Base-by-base conservation (phyloP, 2,329 filamentous ascomycete genomes). In the Diaporthe nobilis region DNA sequence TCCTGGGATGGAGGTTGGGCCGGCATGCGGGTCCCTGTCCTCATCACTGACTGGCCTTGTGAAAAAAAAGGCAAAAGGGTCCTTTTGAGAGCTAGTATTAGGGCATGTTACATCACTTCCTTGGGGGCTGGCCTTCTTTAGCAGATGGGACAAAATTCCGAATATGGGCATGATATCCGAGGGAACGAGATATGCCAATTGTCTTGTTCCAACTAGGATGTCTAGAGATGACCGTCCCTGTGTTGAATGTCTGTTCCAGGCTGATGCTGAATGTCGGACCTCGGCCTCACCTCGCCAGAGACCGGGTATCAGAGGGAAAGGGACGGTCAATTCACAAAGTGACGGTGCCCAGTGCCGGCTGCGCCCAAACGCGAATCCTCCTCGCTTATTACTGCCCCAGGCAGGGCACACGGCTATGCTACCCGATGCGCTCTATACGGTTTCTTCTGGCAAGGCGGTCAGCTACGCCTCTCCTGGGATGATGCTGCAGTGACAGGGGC, bases 81-180 rank as follows among this genome's bases (percentile, higher is more conserved):
- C 61, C 44, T 67, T 67, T 67, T 31, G 61, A 28, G 44, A 49
- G 61, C 61, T 67, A 67, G 28, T 31, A 12, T n/a, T 15, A 7
- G 20, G 20, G 34, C 8, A 7, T 37, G 34, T 15, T 60, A 2
- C 55, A 34, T 58, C 31, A 22, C 17, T 12, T 65, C 6, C 60
- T 5, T 22, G 60, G 60, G 25, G n/a, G 2, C 6, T 31, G 15
- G 25, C 15, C 28, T 22, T 9, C 8, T 25, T 10, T 22, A 37
- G 20, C 25, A 25, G 31, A n/a, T 5, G 15, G n/a, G 20, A 13
- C 20, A n/a, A 37, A 34, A 34, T 34, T 12, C 22, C 49, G 49
- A n/a, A 10, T 6, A 20, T 25, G 12, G 12, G n/a, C 4, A 22
- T 25, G 10, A 15, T 25, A 25, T 28, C 49, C 13, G 10, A 6